A percentile compares a stretch with the other conserved stretches of the same genome.
These are phyloP conservation scores for Quillaja saponaria DNA, from an alignment of 306 rosid species.

Conservation along the genomic window DNA sequence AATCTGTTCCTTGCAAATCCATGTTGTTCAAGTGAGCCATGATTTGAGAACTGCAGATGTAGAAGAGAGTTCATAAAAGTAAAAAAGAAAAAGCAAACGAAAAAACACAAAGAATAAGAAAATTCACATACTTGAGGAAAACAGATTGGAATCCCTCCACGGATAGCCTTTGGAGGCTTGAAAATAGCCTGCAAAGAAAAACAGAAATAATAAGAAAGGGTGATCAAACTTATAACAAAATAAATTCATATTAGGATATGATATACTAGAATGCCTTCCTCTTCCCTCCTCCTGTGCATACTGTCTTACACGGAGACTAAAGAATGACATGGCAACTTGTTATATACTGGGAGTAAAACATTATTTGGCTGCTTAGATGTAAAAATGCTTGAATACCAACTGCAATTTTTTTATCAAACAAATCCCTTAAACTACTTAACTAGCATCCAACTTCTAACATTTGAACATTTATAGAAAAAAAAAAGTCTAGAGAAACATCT, in stretches of 20 bases:
- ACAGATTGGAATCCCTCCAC: constrained; percentile 80
- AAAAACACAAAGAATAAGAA: constrained; percentile 15
- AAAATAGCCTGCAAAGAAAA: constrained; percentile 57
- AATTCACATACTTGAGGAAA: constrained; percentile 71
- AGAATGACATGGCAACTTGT: too few species aligned
- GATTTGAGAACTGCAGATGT: constrained; percentile 55
- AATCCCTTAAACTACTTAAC: neutral
- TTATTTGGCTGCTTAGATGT: too few species aligned
- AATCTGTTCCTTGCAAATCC: constrained; percentile 78
- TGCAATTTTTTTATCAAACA: neutral
- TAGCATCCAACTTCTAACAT: neutral
- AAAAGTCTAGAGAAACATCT: neutral
- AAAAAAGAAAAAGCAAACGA: constrained; percentile 10
- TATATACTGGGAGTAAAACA: too few species aligned
- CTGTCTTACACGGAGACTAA: too few species aligned
- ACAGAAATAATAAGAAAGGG: neutral
- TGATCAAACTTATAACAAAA: neutral
- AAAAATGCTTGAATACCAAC: neutral
- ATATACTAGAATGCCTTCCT: too few species aligned
- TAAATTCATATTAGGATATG: too few species aligned
- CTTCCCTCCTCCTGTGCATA: too few species aligned
- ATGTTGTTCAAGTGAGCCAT: constrained; percentile 63
- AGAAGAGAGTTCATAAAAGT: neutral
- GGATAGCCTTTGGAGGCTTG: constrained; percentile 69
- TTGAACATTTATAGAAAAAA: neutral